Evolutionary conservation across 805 yeast species (phyloP), one percentile per base, ranked within the genome.

Genomic region (Ogataea ganodermae): DNA sequence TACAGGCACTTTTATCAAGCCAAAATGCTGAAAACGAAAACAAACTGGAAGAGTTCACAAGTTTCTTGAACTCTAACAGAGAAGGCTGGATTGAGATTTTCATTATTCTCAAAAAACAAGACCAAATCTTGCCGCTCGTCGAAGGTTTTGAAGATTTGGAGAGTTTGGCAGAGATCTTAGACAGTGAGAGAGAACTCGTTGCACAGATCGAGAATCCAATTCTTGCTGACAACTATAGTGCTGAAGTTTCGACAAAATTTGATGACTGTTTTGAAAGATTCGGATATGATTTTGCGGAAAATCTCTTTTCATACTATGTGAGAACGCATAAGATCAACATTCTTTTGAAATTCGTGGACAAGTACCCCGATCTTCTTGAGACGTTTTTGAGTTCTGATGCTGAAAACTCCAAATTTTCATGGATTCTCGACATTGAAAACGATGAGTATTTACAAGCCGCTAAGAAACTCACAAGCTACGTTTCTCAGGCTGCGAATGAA

Each of bases 281-380:
- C 64, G 88, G 84, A 1, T 84, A 83, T 57, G 72, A 66, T 3
- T 90, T 90, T 72, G 95, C 95, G 0, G 59, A 72, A 4, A 74
- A 77, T 1, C 70, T 89, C 23, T 90, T 82, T 62, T 71, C 72
- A 17, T 78, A 78, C 61, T 84, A 81, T 55, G 71, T 85, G 17
- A 66, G 72, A 35, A 62, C 74, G 6, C 79, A 79, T 27, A 77
- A 82, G 51, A 67, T 79, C 24, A 75, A 77, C 48, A 65, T 75
- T 2, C 60, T 89, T 23, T 70, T 90, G 41, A 67, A 77, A 10
- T 80, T 76, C 13, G 84, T 84, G 60, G 77, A 80, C 7, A 71
- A 76, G 23, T 80, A 80, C 56, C 70, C 75, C 22, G 62, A 65
- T 1, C 76, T 68, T 52, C 65, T 88, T 44, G 68, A 75, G 22